Evolutionary conservation across 352 stramenopile genomes (phyloP), one percentile per base, ranked within the genome.

Genomic region (Aphanomyces euteiches): DNA sequence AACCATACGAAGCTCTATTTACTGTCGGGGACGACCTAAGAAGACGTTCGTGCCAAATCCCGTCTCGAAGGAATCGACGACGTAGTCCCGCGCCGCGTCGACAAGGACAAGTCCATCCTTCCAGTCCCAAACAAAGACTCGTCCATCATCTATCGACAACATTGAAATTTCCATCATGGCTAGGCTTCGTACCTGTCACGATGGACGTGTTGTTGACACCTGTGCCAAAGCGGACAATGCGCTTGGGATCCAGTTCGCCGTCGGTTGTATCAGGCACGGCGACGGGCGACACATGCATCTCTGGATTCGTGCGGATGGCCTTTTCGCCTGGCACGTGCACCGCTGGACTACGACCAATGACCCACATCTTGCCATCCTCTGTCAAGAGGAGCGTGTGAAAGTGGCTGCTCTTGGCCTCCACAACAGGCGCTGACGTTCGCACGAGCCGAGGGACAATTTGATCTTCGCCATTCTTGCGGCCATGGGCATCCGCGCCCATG

Each of bases 361-460:
- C 53, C 87, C 87, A 94, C 53, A 90, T 75, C 69, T 89, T 87
- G 61, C 88, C 72, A 47, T 93, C 86, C 40, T 61, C 86, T 47
- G 87, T 93, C 71, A 92, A 78, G 50, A 92, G 89, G 37, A 81
- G 81, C 61, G 87, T 90, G 75, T 95, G 87, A 71, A 95, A 95
- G 58, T 93, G 85, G 57, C 85, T 95, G 72, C 85, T 89, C 74
- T 88, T 72, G 37, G 89, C 70, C 50, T 88, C 72, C 38, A 78
- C 80, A n/a, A 95, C 82, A 39, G 81, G 75, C 15, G 88, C 85
- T 40, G 78, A 86, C 50, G 84, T 92, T 63, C 77, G 78, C 54
- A 95, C 79, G 41, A 90, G 78, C 34, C 87, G 79, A 43, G 87
- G 87, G 19, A 77, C 85, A 63, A 92, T 77, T 67, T 95, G 87